A percentile compares a stretch with the other conserved stretches of the same genome.
Evolutionary conservation across 768 basidiomycete species (phyloP).

Genomic region (Paxillus involutus): DNA sequence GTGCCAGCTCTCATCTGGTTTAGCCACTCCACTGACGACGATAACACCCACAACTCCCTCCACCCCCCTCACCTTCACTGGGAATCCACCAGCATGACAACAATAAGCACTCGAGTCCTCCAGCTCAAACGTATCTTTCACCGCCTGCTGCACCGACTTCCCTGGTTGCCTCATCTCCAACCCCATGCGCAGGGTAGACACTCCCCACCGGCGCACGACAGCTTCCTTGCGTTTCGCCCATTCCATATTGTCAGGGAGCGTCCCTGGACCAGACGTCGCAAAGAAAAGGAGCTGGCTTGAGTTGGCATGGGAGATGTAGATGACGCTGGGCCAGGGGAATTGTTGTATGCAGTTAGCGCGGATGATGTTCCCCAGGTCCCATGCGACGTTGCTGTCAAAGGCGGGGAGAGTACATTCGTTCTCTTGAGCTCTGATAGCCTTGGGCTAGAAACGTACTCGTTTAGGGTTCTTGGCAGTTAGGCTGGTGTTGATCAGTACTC

Average conservation of each 20-base stretch:
- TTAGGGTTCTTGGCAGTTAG: too few relatives aligned
- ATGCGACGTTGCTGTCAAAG: too few relatives aligned
- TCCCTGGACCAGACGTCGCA: slow-evolving; percentile 25
- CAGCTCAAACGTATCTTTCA: slow-evolving; percentile 22
- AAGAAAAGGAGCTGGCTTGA: too few relatives aligned
- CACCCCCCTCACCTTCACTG: slow-evolving; percentile 32
- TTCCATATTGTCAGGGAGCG: slow-evolving; percentile 29
- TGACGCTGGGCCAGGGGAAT: too few relatives aligned
- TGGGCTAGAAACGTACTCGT: too few relatives aligned
- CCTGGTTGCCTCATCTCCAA: slow-evolving; percentile 2
- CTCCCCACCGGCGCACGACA: slow-evolving; percentile 31
- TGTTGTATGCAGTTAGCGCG: too few relatives aligned
- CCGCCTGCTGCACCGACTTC: slow-evolving; percentile 5
- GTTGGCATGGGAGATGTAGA: too few relatives aligned
- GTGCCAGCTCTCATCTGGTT: too few relatives aligned
- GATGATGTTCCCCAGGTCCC: too few relatives aligned
- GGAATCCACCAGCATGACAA: slow-evolving; percentile 34
- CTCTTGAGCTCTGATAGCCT: too few relatives aligned
- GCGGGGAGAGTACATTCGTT: too few relatives aligned
- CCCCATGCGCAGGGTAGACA: slow-evolving; percentile 26
- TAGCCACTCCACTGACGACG: slow-evolving; percentile 23
- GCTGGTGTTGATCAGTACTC: too few relatives aligned
- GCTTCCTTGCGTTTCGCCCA: slow-evolving; percentile 37
- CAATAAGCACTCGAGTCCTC: slow-evolving; percentile 28
- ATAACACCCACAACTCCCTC: slow-evolving; percentile 35